Percentiles rank a stretch among this genome's conserved stretches.
Evolutionary conservation across 2,329 filamentous ascomycete species (phyloP).

Genomic region (Colletotrichum liriopes): DNA sequence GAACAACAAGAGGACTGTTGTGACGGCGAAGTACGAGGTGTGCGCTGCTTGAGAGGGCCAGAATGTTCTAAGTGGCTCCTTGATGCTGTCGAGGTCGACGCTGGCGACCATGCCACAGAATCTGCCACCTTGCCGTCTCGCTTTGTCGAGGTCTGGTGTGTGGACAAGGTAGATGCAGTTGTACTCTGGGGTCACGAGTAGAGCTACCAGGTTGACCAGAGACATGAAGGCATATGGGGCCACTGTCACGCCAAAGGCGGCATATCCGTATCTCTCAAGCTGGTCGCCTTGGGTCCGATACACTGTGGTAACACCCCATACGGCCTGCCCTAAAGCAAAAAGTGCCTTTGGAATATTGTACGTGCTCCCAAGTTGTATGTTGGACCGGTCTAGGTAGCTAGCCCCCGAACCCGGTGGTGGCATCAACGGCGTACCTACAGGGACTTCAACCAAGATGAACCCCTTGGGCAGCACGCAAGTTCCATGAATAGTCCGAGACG

Average conservation of each 20-base stretch:
- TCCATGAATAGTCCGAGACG: constrained; percentile 38
- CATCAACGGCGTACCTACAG: constrained; percentile 41
- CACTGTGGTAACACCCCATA: constrained; percentile 45
- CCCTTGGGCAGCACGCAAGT: constrained; percentile 35
- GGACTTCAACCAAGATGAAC: constrained; percentile 40
- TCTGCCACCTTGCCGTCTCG: constrained; percentile 24
- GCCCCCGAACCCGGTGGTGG: constrained; percentile 27
- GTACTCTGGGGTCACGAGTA: constrained; percentile 49
- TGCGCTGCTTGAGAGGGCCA: constrained; percentile 33
- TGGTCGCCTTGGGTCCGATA: constrained; percentile 47
- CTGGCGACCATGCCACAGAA: constrained; percentile 37
- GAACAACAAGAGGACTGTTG: constrained; percentile 14
- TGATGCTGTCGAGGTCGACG: constrained; percentile 35
- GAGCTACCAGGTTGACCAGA: constrained; percentile 48
- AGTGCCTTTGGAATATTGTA: constrained; percentile 45
- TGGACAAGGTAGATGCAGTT: constrained; percentile 48
- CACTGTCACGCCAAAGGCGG: constrained; percentile 51
- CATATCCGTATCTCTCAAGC: constrained; percentile 49
- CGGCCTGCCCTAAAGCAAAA: constrained; percentile 45
- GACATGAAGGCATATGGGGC: constrained; percentile 51
- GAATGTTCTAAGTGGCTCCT: constrained; percentile 31
- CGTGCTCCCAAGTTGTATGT: constrained; percentile 37
- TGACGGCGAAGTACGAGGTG: constrained; percentile 29
- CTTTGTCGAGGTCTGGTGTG: constrained; percentile 38
- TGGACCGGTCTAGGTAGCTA: constrained; percentile 24